phyloP scores from a whole-genome alignment of 352 stramenopile genomes.

The Nannochloropsis limnetica region DNA sequence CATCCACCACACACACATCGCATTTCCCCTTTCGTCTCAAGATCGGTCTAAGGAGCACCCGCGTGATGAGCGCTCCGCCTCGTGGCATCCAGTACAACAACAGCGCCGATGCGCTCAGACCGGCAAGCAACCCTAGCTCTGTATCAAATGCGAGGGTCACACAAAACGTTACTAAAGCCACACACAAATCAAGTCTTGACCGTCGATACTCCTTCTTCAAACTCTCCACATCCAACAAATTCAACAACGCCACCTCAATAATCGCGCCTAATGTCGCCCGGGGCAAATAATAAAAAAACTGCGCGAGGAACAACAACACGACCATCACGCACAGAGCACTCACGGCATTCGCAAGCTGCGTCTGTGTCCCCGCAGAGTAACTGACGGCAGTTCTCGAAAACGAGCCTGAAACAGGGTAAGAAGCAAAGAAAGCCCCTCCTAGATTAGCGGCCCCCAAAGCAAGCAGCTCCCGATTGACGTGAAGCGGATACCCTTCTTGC shows the following conservation, averaged over 20 bases:
- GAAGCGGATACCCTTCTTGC: neutral
- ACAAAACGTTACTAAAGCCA: conserved; percentile 1
- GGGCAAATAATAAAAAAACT: conserved; percentile 22
- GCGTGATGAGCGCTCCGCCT: neutral
- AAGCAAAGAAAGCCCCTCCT: neutral
- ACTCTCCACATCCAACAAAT: conserved; percentile 7
- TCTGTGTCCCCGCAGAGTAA: neutral
- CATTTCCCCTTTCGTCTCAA: neutral
- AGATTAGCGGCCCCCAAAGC: neutral
- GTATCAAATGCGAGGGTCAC: neutral
- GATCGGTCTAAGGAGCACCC: neutral
- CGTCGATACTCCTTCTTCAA: conserved; percentile 6
- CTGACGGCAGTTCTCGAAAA: neutral
- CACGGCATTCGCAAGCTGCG: conserved; percentile 9
- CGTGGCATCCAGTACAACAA: conserved; percentile 27
- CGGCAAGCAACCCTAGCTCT: neutral
- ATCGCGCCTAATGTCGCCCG: conserved; percentile 6
- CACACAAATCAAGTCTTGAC: neutral
- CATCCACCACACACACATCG: neutral
- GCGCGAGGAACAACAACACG: neutral
- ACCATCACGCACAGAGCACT: neutral
- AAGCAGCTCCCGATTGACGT: conserved; percentile 1
- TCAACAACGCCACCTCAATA: conserved; percentile 1
- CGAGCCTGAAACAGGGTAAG: conserved; percentile 10
- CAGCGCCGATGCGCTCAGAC: neutral